Evolutionary conservation across 1,139 yeast genomes (phyloP), one percentile per base, ranked within the genome.

Genomic region (Kodamaea sp.): DNA sequence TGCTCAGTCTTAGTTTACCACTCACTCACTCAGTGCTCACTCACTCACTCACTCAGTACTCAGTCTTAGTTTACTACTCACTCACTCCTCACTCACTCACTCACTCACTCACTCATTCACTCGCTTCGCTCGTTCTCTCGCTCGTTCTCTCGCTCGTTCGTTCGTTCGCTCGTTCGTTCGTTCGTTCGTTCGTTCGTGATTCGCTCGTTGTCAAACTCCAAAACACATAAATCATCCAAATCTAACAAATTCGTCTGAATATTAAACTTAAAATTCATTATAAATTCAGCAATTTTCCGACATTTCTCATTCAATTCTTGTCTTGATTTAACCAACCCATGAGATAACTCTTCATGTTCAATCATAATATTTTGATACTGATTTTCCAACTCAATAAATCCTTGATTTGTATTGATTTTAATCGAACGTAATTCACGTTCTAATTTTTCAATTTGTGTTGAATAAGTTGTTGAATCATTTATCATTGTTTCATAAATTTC

Each of bases 401-500:
- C 81, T 44, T 79, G 79, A 40, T 78, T 77, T 6, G 78, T 70
- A 39, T 72, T 67, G 22, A 72, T 65, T 42, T 74, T 73, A 59
- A 79, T 70, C 12, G 70, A 63, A 39, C 79, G 74, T 33, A 83
- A 63, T 43, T 82, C 87, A 30, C 79, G 72, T 44, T 81, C 86
- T 37, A 80, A 60, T 50, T 75, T 75, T 53, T 83, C 90, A 36
- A 82, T 76, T 54, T 84, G 88, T 20, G 81, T 74, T 38, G 78
- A 74, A 42, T 79, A 74, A 26, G 77, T 64, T 30, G 76, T 67
- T 25, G 76, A 64, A 47, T 80, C 79, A 44, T 77, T 67, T 38
- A 73, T 67, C 75, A 78, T 75, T 31, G 76, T 67, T 46, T 79
- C 80, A 53, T 73, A 71, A 12, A 78, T 66, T 38, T 79, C 81